A percentile compares a stretch with the other conserved stretches of the same genome.
Conservation (phyloP, 1,139 yeast species). For the Kurtzmaniella quercitrusa region DNA sequence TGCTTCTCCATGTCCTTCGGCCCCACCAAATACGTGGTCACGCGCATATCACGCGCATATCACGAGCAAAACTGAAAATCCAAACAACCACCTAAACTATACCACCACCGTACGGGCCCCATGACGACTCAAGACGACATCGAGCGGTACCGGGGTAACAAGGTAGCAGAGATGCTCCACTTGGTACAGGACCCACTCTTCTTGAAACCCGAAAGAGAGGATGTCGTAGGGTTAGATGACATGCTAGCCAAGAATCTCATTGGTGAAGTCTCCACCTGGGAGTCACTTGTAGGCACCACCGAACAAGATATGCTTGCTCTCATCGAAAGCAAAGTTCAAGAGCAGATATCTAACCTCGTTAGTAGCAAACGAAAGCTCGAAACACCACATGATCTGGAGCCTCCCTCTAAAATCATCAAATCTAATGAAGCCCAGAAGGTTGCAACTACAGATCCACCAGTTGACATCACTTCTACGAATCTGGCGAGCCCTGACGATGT, state of each 20-base stretch:
- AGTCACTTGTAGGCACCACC: background rate
- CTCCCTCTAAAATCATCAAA: background rate
- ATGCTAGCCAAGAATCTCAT: background rate
- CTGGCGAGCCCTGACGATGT: background rate
- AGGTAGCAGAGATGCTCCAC: slow-evolving; percentile 7
- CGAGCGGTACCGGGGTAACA: slow-evolving; percentile 2
- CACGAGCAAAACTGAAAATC: slow-evolving; percentile 1
- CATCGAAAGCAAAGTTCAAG: background rate
- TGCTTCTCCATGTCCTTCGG: too few species aligned
- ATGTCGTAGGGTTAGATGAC: background rate
- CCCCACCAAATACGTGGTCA: too few species aligned
- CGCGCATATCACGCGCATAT: slow-evolving; percentile 4
- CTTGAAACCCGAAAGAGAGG: background rate
- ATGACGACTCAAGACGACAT: slow-evolving; percentile 1
- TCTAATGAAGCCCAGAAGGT: background rate
- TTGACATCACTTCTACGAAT: background rate
- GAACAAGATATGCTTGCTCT: background rate
- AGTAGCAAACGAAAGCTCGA: background rate
- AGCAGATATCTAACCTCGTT: background rate
- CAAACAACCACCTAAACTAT: background rate
- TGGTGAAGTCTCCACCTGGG: slow-evolving; percentile 1
- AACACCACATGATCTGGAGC: background rate
- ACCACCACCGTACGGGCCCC: background rate
- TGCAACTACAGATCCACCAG: background rate
- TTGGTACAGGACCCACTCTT: slow-evolving; percentile 6